phyloP scores from a whole-genome alignment of 768 basidiomycete genomes.

The Cystofilobasidium macerans region DNA sequence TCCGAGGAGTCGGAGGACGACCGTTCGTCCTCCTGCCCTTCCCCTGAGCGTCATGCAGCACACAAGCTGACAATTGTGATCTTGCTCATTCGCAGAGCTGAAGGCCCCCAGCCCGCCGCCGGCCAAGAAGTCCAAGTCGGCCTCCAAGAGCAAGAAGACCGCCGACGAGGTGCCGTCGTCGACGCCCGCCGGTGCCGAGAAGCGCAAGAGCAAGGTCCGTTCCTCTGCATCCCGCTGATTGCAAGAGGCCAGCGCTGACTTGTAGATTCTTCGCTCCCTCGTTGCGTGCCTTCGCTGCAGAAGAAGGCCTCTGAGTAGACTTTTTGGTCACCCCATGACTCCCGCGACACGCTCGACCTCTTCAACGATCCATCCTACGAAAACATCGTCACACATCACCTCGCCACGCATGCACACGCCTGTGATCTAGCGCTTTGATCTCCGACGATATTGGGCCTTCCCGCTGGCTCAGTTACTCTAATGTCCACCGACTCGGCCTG shows the following conservation, averaged over 20 bases:
- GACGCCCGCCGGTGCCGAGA: neutral
- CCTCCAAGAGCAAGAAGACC: neutral
- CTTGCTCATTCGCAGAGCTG: neutral
- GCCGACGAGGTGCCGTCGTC: neutral
- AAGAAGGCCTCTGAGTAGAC: conserved; percentile 6
- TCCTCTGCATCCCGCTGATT: no score
- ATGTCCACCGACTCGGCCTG: no score
- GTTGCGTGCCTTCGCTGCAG: neutral
- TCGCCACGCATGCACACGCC: no score
- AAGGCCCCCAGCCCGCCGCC: conserved; percentile 8
- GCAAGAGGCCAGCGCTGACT: no score
- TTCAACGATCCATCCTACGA: no score
- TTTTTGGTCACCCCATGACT: no score
- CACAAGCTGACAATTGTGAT: neutral
- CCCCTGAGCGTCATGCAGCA: neutral
- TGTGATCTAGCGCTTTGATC: no score
- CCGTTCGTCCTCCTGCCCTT: neutral
- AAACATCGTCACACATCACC: no score
- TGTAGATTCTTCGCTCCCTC: neutral
- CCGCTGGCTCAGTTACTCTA: no score
- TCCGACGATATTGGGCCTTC: no score
- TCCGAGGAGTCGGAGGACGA: conserved; percentile 9
- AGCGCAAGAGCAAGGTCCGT: conserved; percentile 8
- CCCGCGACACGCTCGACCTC: no score
- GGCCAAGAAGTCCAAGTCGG: conserved; percentile 17